Evolutionary conservation across 257 asterid genomes (phyloP).

Genomic region (Solanum boliviense): DNA sequence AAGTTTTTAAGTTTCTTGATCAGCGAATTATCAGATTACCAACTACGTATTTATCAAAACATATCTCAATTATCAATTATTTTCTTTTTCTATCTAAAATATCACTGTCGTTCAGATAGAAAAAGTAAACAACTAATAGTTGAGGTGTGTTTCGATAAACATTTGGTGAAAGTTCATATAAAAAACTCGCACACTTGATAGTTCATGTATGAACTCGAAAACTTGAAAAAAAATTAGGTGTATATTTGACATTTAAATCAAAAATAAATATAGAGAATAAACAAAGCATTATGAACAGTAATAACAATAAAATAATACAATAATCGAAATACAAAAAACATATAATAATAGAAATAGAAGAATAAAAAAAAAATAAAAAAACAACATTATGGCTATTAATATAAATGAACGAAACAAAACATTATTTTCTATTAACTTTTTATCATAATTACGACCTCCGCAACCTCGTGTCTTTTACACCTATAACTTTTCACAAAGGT

Average conservation of each 20-base stretch:
- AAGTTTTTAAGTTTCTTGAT: fast-evolving
- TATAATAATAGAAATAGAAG: background rate
- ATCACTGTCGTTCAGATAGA: background rate
- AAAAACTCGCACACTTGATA: background rate
- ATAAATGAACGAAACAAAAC: background rate
- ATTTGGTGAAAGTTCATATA: background rate
- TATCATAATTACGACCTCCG: background rate
- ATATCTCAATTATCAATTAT: background rate
- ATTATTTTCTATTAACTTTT: background rate
- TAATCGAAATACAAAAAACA: fast-evolving
- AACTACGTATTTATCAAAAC: background rate
- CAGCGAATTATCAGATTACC: fast-evolving
- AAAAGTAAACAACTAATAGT: background rate
- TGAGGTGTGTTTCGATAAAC: background rate
- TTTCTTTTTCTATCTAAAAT: background rate
- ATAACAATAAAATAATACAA: background rate
- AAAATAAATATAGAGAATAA: background rate
- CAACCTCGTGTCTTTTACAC: fast-evolving
- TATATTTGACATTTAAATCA: background rate
- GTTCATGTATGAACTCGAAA: background rate
- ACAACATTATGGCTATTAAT: background rate
- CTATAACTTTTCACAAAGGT: background rate
- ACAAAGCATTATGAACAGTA: background rate
- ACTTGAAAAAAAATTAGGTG: background rate
- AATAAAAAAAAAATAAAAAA: background rate